These are phyloP conservation scores for Alternaria metachromatica DNA, from an alignment of 2,329 filamentous ascomycete species.

Conservation along the genomic window DNA sequence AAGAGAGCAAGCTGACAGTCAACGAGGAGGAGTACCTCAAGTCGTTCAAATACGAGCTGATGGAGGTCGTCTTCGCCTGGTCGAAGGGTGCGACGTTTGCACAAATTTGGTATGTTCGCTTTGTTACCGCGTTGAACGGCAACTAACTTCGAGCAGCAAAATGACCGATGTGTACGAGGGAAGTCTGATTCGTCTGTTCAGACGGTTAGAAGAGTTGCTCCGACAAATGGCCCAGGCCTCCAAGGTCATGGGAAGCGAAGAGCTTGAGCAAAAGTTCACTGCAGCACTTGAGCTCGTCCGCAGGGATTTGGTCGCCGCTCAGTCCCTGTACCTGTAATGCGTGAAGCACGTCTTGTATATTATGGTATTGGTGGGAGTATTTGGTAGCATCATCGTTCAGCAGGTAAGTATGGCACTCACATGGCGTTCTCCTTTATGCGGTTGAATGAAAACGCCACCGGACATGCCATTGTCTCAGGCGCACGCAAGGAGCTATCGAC, in stretches of 20 bases:
- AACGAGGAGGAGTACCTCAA: conserved; percentile 94
- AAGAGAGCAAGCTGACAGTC: conserved; percentile 91
- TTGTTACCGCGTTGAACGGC: background rate
- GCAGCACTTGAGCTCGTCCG: conserved; percentile 82
- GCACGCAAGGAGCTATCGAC: conserved; percentile 27
- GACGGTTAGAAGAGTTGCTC: conserved; percentile 89
- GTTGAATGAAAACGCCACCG: conserved; percentile 19
- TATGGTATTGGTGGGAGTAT: conserved; percentile 16
- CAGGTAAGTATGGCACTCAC: conserved; percentile 24
- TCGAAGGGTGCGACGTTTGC: conserved; percentile 87
- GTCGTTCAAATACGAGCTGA: conserved; percentile 90
- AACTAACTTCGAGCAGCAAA: conserved; percentile 68
- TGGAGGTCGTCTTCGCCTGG: conserved; percentile 96
- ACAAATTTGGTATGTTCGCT: conserved; percentile 82
- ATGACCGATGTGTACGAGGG: conserved; percentile 99
- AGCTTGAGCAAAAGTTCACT: conserved; percentile 91
- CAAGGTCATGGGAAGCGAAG: conserved; percentile 98
- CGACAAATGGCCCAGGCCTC: conserved; percentile 94
- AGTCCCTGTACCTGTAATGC: conserved; percentile 80
- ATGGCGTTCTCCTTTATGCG: conserved; percentile 23
- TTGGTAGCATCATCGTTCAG: conserved; percentile 20
- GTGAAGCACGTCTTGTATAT: conserved; percentile 20
- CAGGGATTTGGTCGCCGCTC: conserved; percentile 92
- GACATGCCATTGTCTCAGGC: conserved; percentile 22
- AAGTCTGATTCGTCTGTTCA: conserved; percentile 93